A percentile compares a stretch with the other conserved stretches of the same genome.
phyloP scores from a whole-genome alignment of 306 rosid genomes.

The Mucuna pruriens region DNA sequence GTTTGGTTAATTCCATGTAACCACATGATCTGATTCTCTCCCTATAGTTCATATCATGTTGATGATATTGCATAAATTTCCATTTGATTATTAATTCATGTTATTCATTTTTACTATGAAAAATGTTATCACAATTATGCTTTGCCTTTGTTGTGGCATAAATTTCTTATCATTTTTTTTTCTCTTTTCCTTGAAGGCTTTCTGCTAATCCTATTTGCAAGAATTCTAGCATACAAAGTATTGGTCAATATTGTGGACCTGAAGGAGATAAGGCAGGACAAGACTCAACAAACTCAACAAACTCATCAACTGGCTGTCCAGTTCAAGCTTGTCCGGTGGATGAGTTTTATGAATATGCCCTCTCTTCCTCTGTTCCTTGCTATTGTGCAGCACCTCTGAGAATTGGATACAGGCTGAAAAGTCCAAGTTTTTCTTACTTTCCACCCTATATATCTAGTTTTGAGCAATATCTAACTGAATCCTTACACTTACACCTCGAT shows the following conservation, averaged over 20 bases:
- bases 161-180: slow-evolving; percentile 22
- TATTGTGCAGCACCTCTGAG: slow-evolving; percentile 80
- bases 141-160: slow-evolving; percentile 15
- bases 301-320: slow-evolving; percentile 44
- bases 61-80: background rate
- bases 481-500: slow-evolving; percentile 52
- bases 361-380: slow-evolving; percentile 59
- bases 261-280: slow-evolving; percentile 34
- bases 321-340: slow-evolving; percentile 65
- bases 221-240: slow-evolving; percentile 46
- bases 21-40: slow-evolving; percentile 19
- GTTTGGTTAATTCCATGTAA: slow-evolving; percentile 10
- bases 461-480: slow-evolving; percentile 47
- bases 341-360: slow-evolving; percentile 62
- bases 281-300: slow-evolving; percentile 38
- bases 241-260: slow-evolving; percentile 58
- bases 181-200: slow-evolving; percentile 60
- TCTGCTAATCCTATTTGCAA: slow-evolving; percentile 83
- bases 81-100: background rate
- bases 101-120: slow-evolving; percentile 20
- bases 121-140: slow-evolving; percentile 1
- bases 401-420: slow-evolving; percentile 84
- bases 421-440: slow-evolving; percentile 90
- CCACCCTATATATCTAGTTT: slow-evolving; percentile 51
- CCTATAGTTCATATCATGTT: slow-evolving; percentile 23